Base-by-base conservation (phyloP, 1,284 basidiomycete species). In the Heterobasidion occidentale region DNA sequence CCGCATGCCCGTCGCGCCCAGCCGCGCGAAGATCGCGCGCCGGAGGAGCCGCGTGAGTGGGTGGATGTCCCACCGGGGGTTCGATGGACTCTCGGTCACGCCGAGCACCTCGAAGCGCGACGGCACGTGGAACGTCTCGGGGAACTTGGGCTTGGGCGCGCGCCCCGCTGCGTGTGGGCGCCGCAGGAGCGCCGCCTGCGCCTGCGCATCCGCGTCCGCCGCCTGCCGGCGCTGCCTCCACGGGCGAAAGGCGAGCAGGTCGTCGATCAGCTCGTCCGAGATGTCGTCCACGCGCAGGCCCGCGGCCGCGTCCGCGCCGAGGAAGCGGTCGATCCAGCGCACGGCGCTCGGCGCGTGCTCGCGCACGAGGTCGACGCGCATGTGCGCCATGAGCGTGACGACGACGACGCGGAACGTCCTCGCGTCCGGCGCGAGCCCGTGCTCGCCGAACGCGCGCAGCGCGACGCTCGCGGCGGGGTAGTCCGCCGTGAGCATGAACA, bases 391-490 rank as follows among this genome's bases (percentile, higher is more conserved):
- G 44, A 72, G 56, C 33, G 56, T 57, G 36, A 58, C 57, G 46
- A 71, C 20, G 54, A 81, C 70, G 17, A 73, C 67, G 44, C 67
- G 68, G 61, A 80, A 80, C 1, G 74, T 76, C 46, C 67, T 64
- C 1, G 70, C 58, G 19, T 70, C 71, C 4, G 73, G 64, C 2
- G 58, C 60, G 12, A 76, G 51, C 2, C 67, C 63, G 48, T 71
- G 66, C 1, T 56, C 51, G 7, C 55, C 51, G 58, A 77, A 71
- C 4, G 70, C 62, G 7, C 66, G 69, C 11, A 81, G 57, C 12
- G 68, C 64, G 57, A 77, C 62, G 62, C 70, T 74, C 6, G 76
- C 79, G 1, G 68, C 79, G 2, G 73, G 62, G 56, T 81, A 81
- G 63, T 83, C 81, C 19, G 65, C 61, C 7, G 61, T 56, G 4